phyloP scores from a whole-genome alignment of 1,284 basidiomycete genomes.

The Tylopilus sp. region DNA sequence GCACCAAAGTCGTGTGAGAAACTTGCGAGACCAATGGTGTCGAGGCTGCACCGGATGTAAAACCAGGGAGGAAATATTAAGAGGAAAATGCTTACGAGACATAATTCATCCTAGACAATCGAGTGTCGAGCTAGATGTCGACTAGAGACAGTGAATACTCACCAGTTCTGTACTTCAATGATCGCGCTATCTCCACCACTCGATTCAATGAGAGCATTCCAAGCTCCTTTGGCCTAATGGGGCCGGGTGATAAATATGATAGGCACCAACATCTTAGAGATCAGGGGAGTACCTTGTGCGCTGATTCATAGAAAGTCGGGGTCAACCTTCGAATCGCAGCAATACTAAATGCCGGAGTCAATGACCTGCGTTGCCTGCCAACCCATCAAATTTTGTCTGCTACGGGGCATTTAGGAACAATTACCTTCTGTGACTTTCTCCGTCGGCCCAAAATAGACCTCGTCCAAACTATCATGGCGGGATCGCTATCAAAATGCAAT shows the following conservation, averaged over 20 bases:
- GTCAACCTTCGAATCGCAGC: constrained; percentile 27
- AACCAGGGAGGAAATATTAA: not conserved
- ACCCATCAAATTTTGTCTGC: not conserved
- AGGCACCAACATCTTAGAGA: constrained; percentile 22
- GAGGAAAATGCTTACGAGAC: constrained; percentile 49
- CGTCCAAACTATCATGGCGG: constrained; percentile 25
- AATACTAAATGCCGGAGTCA: constrained; percentile 21
- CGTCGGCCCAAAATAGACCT: constrained; percentile 29
- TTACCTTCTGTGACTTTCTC: constrained; percentile 25
- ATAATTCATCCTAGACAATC: constrained; percentile 53
- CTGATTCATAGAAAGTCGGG: constrained; percentile 47
- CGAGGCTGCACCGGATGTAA: constrained; percentile 36
- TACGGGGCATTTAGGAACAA: not conserved
- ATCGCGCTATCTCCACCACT: constrained; percentile 38
- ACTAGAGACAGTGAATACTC: not conserved
- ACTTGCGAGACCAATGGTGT: constrained; percentile 53
- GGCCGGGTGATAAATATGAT: not conserved
- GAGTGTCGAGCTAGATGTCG: not conserved
- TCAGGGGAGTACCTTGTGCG: constrained; percentile 48
- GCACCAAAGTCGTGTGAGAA: constrained; percentile 52
- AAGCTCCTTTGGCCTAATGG: constrained; percentile 51
- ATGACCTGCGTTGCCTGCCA: constrained; percentile 48
- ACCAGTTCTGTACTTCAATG: constrained; percentile 59
- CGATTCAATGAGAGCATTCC: constrained; percentile 56
- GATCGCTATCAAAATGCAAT: not conserved